A percentile compares a stretch with the other conserved stretches of the same genome.
These are phyloP conservation scores for Euptelea pleiosperma DNA, from an alignment of 164 flowering plant species.

Conservation along the genomic window DNA sequence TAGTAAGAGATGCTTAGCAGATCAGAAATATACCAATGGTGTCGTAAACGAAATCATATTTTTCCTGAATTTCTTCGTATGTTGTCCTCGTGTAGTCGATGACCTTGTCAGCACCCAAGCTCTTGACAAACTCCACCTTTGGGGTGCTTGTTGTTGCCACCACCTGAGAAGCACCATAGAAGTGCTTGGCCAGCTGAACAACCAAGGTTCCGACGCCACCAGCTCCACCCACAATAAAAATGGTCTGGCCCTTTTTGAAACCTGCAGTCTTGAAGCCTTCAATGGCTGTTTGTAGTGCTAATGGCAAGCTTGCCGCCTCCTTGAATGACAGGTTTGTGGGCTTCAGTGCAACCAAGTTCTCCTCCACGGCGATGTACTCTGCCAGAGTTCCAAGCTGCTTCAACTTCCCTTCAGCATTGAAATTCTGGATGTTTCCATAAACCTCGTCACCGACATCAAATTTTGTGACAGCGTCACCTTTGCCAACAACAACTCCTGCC, in stretches of 20 bases:
- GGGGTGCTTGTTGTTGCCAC: constrained; percentile 39
- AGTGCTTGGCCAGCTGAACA: constrained; percentile 43
- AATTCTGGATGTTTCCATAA: constrained; percentile 43
- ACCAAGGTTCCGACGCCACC: constrained; percentile 50
- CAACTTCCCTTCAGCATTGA: constrained; percentile 20
- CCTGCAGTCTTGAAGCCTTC: constrained; percentile 38
- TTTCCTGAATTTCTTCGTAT: constrained; percentile 33
- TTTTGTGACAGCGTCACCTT: constrained; percentile 24
- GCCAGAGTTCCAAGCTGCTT: constrained; percentile 50
- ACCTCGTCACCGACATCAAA: constrained; percentile 37
- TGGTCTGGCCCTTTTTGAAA: constrained; percentile 31
- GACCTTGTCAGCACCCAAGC: constrained; percentile 46
- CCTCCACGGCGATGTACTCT: constrained; percentile 41
- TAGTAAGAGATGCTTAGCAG: not conserved
- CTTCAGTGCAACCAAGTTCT: constrained; percentile 37
- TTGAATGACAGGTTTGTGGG: constrained; percentile 40
- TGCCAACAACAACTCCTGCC: constrained; percentile 37
- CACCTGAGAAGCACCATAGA: constrained; percentile 38
- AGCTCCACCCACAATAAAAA: constrained; percentile 47
- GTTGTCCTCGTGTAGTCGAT: constrained; percentile 35
- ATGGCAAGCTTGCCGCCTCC: constrained; percentile 49
- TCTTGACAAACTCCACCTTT: constrained; percentile 42
- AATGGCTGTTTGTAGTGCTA: constrained; percentile 43
- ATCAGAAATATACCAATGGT: constrained; percentile 31
- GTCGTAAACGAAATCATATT: constrained; percentile 37